A percentile compares a stretch with the other conserved stretches of the same genome.
Evolutionary conservation across 1,284 basidiomycete genomes (phyloP).

Genomic region (Melampsora americana): DNA sequence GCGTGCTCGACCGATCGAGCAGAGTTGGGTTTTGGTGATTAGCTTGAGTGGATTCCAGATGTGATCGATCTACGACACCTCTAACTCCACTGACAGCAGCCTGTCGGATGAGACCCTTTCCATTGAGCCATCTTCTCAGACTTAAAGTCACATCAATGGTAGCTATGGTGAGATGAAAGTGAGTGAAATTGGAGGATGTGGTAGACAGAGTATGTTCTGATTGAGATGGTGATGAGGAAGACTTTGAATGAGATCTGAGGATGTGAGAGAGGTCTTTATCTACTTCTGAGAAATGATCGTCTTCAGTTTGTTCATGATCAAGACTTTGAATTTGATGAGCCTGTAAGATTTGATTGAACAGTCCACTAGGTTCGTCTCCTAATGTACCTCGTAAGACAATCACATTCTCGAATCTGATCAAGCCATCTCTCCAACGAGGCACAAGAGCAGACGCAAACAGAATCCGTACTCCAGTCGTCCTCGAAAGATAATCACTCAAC

Average conservation of each 20-base stretch:
- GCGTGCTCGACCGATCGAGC: conserved; percentile 73
- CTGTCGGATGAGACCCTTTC: conserved; percentile 85
- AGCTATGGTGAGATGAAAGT: conserved; percentile 87
- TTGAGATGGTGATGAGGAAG: conserved; percentile 11
- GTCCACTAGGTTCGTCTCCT: conserved; percentile 42
- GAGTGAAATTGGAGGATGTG: conserved; percentile 65
- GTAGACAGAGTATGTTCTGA: not conserved
- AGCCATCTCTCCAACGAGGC: conserved; percentile 93
- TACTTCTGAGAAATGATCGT: not conserved
- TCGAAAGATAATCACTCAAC: conserved; percentile 88
- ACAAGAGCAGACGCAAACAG: conserved; percentile 98
- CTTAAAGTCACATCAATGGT: conserved; percentile 96
- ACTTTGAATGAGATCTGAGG: conserved; percentile 39
- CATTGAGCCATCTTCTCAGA: conserved; percentile 87
- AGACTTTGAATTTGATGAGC: not conserved
- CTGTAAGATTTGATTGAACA: not conserved
- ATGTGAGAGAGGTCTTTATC: conserved; percentile 7
- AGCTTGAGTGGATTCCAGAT: not conserved
- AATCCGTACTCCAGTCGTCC: conserved; percentile 86
- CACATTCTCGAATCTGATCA: conserved; percentile 94
- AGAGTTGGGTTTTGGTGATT: conserved; percentile 52
- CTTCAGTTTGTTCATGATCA: not conserved
- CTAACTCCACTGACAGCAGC: conserved; percentile 90
- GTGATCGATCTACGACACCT: conserved; percentile 73
- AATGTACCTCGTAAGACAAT: conserved; percentile 73